These are phyloP conservation scores for Panaeolus cyanescens DNA, from an alignment of 768 basidiomycete species.

Conservation along the genomic window DNA sequence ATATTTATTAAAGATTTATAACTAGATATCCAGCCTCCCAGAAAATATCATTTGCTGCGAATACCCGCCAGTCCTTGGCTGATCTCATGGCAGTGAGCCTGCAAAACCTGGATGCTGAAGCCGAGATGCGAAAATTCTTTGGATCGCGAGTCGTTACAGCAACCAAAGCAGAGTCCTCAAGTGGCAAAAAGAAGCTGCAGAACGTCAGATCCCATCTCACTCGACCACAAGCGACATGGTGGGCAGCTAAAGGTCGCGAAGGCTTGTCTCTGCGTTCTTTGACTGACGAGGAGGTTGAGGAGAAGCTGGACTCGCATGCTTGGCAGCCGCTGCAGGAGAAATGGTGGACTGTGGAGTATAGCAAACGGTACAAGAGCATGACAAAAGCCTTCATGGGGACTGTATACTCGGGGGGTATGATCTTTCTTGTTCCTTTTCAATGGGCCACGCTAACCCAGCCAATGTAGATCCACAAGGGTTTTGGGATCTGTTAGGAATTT, in stretches of 20 bases:
- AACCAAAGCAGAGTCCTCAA: constrained; percentile 41
- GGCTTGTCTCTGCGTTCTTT: constrained; percentile 70
- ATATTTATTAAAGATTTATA: not conserved
- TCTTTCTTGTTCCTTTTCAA: not conserved
- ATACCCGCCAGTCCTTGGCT: constrained; percentile 37
- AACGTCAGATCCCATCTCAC: constrained; percentile 71
- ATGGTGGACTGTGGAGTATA: constrained; percentile 91
- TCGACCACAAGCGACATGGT: constrained; percentile 76
- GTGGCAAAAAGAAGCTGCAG: constrained; percentile 41
- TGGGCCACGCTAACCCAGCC: not conserved
- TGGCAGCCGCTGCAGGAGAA: constrained; percentile 59
- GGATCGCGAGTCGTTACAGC: constrained; percentile 86
- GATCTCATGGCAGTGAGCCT: constrained; percentile 78
- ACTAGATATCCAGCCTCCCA: constrained; percentile 56
- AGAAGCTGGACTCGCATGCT: constrained; percentile 40
- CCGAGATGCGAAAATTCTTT: constrained; percentile 93
- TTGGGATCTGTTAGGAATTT: constrained; percentile 69
- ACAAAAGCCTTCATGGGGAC: constrained; percentile 80
- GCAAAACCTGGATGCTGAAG: constrained; percentile 82
- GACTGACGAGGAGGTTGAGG: constrained; percentile 52
- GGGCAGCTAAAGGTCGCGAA: constrained; percentile 65
- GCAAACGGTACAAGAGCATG: constrained; percentile 79
- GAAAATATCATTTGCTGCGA: constrained; percentile 31
- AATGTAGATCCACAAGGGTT: constrained; percentile 77
- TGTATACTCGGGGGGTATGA: constrained; percentile 80